phyloP scores from a whole-genome alignment of 2,329 filamentous ascomycete species.

The Colletotrichum shisoi region DNA sequence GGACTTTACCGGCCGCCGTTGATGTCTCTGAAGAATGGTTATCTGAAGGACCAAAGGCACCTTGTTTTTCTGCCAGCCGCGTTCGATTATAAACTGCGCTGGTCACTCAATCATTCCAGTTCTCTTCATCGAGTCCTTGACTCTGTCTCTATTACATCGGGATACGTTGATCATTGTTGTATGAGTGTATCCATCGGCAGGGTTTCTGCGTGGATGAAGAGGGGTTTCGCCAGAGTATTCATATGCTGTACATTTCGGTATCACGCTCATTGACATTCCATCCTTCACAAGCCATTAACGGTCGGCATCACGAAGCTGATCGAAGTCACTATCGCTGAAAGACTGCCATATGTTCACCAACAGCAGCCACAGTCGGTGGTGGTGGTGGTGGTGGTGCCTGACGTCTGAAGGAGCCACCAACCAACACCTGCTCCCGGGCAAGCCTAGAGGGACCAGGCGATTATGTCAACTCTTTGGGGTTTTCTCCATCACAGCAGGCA shows the following conservation, averaged over 20 bases:
- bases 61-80: background rate
- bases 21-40: conserved; percentile 46
- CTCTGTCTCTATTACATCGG: background rate
- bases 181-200: background rate
- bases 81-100: background rate
- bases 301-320: too few relatives aligned
- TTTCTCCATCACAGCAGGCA: too few relatives aligned
- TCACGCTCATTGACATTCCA: too few relatives aligned
- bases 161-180: background rate
- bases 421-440: too few relatives aligned
- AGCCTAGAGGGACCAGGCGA: too few relatives aligned
- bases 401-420: background rate
- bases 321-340: background rate
- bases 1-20: conserved; percentile 39
- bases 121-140: background rate
- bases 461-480: too few relatives aligned
- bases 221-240: too few relatives aligned
- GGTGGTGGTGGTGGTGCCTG: background rate
- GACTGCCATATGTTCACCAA: too few relatives aligned
- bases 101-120: background rate
- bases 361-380: background rate
- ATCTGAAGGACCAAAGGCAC: conserved; percentile 41
- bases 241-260: background rate
- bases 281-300: too few relatives aligned
- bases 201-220: background rate